Evolutionary conservation across 2,329 filamentous ascomycete species (phyloP).

Genomic region (Alternaria arbusti): DNA sequence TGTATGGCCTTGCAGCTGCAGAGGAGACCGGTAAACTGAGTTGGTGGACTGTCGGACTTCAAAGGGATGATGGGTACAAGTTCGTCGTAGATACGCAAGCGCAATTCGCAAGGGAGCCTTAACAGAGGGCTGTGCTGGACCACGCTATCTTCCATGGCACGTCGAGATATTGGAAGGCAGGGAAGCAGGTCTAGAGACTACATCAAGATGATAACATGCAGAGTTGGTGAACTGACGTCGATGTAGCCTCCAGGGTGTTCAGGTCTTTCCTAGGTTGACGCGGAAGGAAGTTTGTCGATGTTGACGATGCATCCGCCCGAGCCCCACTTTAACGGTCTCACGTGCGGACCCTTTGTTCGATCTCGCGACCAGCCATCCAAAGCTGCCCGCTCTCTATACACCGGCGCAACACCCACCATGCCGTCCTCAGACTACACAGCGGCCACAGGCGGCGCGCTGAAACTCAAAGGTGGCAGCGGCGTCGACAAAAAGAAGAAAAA

Average conservation of each 20-base stretch:
- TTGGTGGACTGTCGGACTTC: background rate
- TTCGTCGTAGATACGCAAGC: background rate
- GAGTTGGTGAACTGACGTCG: background rate
- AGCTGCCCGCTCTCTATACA: conserved; percentile 3
- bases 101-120: background rate
- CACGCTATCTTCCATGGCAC: background rate
- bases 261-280: background rate
- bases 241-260: background rate
- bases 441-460: conserved; percentile 75
- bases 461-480: conserved; percentile 76
- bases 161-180: background rate
- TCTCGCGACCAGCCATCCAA: conserved; percentile 6
- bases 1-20: background rate
- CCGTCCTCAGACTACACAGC: conserved; percentile 76
- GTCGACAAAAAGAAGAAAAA: conserved; percentile 70
- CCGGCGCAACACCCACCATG: conserved; percentile 56
- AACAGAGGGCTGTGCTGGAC: background rate
- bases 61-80: background rate
- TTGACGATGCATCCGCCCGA: background rate
- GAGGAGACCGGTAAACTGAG: background rate
- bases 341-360: conserved; percentile 2
- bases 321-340: conserved; percentile 1
- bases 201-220: background rate
- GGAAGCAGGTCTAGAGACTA: background rate
- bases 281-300: background rate